A percentile compares a stretch with the other conserved stretches of the same genome.
These are phyloP conservation scores for Xerocomellus chrysenteron DNA, from an alignment of 768 basidiomycete genomes.

Conservation along the genomic window DNA sequence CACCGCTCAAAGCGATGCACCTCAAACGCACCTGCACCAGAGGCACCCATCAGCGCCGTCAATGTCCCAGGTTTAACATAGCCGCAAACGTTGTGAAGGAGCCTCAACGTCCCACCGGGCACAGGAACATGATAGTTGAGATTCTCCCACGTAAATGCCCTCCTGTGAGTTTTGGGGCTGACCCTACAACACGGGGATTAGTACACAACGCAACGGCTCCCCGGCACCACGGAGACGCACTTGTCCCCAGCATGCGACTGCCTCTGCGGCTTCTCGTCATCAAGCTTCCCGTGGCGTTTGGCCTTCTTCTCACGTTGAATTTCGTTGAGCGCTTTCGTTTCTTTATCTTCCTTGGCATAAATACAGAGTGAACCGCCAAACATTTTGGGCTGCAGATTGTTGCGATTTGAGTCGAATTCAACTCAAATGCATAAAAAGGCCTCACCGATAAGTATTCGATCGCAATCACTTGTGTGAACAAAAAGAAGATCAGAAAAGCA, in stretches of 20 bases:
- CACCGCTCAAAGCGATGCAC: constrained; percentile 4
- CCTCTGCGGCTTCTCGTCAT: constrained; percentile 26
- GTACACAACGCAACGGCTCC: not conserved
- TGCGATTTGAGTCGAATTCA: not conserved
- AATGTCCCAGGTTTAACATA: constrained; percentile 86
- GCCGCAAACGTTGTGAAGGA: constrained; percentile 76
- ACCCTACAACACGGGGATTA: constrained; percentile 6
- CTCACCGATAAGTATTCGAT: constrained; percentile 64
- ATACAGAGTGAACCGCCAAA: constrained; percentile 47
- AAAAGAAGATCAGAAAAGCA: constrained; percentile 69
- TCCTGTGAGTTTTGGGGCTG: constrained; percentile 4
- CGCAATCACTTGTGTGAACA: constrained; percentile 62
- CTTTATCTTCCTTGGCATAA: constrained; percentile 57
- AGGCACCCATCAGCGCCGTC: constrained; percentile 87
- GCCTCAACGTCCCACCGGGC: constrained; percentile 52
- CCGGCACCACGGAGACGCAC: constrained; percentile 6
- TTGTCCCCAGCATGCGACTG: constrained; percentile 16
- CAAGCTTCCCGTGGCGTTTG: constrained; percentile 33
- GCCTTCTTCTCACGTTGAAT: constrained; percentile 53
- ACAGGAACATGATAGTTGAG: constrained; percentile 78
- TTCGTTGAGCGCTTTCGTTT: constrained; percentile 55
- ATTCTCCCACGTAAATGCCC: constrained; percentile 78
- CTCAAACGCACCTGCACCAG: constrained; percentile 59
- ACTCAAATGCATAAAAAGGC: constrained; percentile 7
- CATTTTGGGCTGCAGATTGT: constrained; percentile 29